A percentile compares a stretch with the other conserved stretches of the same genome.
Evolutionary conservation across 1,284 basidiomycete species (phyloP).

Genomic region (Rhodotorula glutinis): DNA sequence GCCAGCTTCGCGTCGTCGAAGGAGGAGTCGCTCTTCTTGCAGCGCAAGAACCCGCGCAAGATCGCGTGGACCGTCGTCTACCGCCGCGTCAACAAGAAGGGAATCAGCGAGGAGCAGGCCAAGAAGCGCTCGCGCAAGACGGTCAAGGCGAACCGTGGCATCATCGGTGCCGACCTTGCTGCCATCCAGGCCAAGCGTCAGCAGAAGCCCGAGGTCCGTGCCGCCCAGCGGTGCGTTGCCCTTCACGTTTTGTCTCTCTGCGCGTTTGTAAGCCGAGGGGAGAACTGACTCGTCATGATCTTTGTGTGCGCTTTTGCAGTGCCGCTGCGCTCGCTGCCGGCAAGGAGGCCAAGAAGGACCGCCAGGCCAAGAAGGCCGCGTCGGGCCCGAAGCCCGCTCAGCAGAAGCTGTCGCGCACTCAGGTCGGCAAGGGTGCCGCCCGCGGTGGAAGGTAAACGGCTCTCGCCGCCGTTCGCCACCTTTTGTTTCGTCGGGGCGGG

Average conservation of each 20-base stretch:
- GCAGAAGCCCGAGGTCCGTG: constrained; percentile 81
- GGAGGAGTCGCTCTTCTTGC: constrained; percentile 94
- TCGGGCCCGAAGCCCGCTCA: constrained; percentile 2
- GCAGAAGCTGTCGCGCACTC: constrained; percentile 8
- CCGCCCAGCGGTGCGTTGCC: constrained; percentile 73
- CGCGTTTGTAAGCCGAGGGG: too few relatives aligned
- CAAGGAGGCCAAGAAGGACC: constrained; percentile 44
- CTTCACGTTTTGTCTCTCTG: background rate
- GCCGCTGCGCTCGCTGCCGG: constrained; percentile 41
- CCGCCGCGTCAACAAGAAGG: constrained; percentile 99
- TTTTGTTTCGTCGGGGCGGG: background rate
- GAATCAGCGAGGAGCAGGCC: constrained; percentile 95
- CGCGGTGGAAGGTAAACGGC: constrained; percentile 2
- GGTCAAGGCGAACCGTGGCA: constrained; percentile 93
- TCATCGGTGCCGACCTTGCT: constrained; percentile 92
- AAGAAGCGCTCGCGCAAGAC: constrained; percentile 98
- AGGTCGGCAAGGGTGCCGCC: constrained; percentile 7
- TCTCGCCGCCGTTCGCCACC: background rate
- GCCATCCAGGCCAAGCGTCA: constrained; percentile 87
- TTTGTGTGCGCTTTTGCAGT: background rate
- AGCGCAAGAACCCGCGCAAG: constrained; percentile 99
- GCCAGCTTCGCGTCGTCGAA: constrained; percentile 62
- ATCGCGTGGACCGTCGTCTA: constrained; percentile 94
- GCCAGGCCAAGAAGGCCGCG: constrained; percentile 26
- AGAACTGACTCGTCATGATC: background rate